phyloP scores from a whole-genome alignment of 1,284 basidiomycete species.

The Heimioporus punctisporus region DNA sequence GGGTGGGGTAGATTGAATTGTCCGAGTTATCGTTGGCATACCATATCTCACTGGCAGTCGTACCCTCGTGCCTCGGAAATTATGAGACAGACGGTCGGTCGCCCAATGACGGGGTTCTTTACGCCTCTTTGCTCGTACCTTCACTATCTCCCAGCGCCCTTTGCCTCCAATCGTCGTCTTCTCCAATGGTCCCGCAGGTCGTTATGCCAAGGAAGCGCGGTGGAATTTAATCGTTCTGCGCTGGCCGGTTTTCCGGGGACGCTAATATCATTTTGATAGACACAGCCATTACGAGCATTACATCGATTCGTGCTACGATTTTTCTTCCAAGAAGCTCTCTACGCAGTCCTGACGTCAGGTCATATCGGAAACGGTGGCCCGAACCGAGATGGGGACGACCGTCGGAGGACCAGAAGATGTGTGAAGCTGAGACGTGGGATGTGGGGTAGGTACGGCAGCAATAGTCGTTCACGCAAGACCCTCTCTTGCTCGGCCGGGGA shows the following conservation, averaged over 20 bases:
- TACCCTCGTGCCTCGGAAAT: conserved; percentile 32
- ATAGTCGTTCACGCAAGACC: no score
- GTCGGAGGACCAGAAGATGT: no score
- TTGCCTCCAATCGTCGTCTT: no score
- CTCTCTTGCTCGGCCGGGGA: no score
- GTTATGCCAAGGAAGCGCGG: conserved; percentile 3
- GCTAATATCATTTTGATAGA: conserved; percentile 29
- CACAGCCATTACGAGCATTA: conserved; percentile 12
- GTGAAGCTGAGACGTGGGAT: no score
- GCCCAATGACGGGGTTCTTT: conserved; percentile 14
- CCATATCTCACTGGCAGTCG: conserved; percentile 5
- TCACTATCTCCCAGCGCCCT: no score
- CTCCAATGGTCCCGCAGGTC: conserved; percentile 10
- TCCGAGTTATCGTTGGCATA: conserved; percentile 6
- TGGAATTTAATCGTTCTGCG: conserved; percentile 16
- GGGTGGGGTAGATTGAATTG: conserved; percentile 10
- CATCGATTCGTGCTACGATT: conserved; percentile 2
- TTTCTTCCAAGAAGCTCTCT: conserved; percentile 17
- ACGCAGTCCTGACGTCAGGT: conserved; percentile 29
- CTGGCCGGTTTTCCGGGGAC: conserved; percentile 11
- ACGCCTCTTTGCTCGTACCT: conserved; percentile 3
- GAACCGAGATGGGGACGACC: not conserved
- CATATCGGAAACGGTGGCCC: conserved; percentile 2
- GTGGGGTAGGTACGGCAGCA: no score
- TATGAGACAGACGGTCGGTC: conserved; percentile 14